Percentiles rank a stretch among this genome's conserved stretches.
Evolutionary conservation across 441 rosid genomes (phyloP).

Genomic region (Omphalea diandra): DNA sequence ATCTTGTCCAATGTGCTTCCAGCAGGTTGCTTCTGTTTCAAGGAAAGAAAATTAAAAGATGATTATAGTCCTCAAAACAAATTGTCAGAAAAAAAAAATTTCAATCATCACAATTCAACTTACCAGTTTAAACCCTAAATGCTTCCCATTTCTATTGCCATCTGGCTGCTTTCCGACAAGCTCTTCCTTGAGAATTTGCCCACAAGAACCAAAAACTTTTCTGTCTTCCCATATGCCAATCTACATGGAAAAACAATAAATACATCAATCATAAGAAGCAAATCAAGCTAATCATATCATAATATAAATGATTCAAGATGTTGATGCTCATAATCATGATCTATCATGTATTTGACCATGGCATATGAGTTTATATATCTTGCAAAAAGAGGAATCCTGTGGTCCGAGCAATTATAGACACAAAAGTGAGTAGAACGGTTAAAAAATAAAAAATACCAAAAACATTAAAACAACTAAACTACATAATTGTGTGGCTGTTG

Average conservation of each 20-base stretch:
- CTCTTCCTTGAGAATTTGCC: conserved; percentile 88
- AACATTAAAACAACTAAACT: no score
- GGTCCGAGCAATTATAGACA: not conserved
- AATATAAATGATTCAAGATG: not conserved
- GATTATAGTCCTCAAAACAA: conserved; percentile 19
- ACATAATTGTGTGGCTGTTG: no score
- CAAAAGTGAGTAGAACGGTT: no score
- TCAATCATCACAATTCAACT: conserved; percentile 19
- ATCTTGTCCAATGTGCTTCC: conserved; percentile 65
- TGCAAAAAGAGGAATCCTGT: not conserved
- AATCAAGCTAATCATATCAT: not conserved
- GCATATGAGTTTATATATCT: not conserved
- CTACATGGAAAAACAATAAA: conserved; percentile 35
- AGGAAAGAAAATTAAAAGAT: conserved; percentile 20
- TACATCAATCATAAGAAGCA: conserved; percentile 2
- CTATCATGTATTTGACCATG: not conserved
- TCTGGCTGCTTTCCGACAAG: conserved; percentile 67
- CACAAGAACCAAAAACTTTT: conserved; percentile 93
- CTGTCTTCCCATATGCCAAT: conserved; percentile 92
- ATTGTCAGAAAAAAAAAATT: conserved; percentile 7
- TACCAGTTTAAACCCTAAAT: conserved; percentile 57
- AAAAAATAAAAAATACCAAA: no score
- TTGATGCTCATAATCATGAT: not conserved
- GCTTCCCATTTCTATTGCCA: conserved; percentile 55
- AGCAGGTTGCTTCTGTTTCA: conserved; percentile 61